Conservation (phyloP, 2,329 filamentous ascomycete species). For the Monilinia vaccinii-corymbosi region DNA sequence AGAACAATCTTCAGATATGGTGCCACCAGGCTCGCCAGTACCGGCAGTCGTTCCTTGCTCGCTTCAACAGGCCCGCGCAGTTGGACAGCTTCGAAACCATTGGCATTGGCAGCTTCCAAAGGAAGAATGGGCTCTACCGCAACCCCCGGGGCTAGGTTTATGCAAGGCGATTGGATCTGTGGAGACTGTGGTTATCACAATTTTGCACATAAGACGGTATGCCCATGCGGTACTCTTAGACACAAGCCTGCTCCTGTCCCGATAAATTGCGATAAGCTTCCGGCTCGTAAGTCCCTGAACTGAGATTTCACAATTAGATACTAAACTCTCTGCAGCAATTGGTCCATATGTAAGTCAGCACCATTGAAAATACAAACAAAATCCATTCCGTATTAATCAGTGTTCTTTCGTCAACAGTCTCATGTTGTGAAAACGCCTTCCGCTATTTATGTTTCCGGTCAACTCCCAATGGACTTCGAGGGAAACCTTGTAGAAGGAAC, state of each 20-base stretch:
- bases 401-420: slow-evolving; percentile 36
- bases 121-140: background rate
- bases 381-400: background rate
- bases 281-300: slow-evolving; percentile 6
- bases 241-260: background rate
- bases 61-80: background rate
- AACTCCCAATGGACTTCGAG: slow-evolving; percentile 24
- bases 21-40: background rate
- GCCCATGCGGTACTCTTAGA: background rate
- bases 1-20: background rate
- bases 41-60: background rate
- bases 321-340: slow-evolving; percentile 37
- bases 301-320: background rate
- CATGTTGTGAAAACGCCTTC: slow-evolving; percentile 58
- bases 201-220: background rate
- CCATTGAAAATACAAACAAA: background rate
- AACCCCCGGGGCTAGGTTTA: background rate
- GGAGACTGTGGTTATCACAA: background rate
- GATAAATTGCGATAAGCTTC: background rate
- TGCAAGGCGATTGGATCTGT: background rate
- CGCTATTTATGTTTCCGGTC: slow-evolving; percentile 59
- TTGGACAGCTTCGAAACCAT: background rate
- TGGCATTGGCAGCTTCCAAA: background rate
- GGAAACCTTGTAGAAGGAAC: slow-evolving; percentile 32
- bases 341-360: slow-evolving; percentile 49